phyloP scores from a whole-genome alignment of 2,329 filamentous ascomycete genomes.

The Westerdykella aurantiaca region DNA sequence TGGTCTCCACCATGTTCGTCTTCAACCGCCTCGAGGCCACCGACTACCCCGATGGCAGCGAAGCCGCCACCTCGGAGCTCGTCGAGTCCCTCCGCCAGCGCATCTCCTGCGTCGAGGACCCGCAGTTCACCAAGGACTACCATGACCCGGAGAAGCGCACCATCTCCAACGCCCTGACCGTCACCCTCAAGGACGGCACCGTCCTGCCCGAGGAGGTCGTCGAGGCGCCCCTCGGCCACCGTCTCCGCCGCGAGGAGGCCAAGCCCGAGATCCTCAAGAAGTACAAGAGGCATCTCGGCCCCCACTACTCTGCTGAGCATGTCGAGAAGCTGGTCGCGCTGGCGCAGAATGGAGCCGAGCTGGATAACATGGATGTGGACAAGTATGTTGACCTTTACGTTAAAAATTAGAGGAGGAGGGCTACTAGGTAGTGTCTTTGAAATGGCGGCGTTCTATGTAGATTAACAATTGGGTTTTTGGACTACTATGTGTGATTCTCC shows the following conservation, averaged over 20 bases:
- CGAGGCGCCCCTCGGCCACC: constrained; percentile 91
- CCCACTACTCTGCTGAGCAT: constrained; percentile 70
- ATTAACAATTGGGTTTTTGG: constrained; percentile 11
- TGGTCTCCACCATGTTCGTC: constrained; percentile 92
- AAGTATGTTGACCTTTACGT: constrained; percentile 87
- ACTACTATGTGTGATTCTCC: not conserved
- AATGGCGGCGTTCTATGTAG: constrained; percentile 15
- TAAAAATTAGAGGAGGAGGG: constrained; percentile 40
- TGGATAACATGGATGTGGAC: constrained; percentile 80
- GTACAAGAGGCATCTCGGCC: constrained; percentile 85
- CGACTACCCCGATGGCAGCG: constrained; percentile 88
- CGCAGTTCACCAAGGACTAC: constrained; percentile 91
- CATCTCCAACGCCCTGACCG: constrained; percentile 94
- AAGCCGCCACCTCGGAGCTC: constrained; percentile 83
- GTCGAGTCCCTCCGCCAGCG: constrained; percentile 88
- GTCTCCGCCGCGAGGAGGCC: constrained; percentile 84
- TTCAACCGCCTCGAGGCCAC: constrained; percentile 89
- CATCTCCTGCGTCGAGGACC: constrained; percentile 95
- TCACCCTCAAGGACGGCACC: constrained; percentile 91
- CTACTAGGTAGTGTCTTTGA: not conserved
- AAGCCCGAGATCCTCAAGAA: constrained; percentile 96
- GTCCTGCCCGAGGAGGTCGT: constrained; percentile 85
- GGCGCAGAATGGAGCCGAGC: constrained; percentile 64
- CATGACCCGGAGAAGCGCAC: constrained; percentile 89
- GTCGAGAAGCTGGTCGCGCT: constrained; percentile 80